These are phyloP conservation scores for Candida sphagnicola DNA, from an alignment of 805 yeast genomes.

Conservation along the genomic window DNA sequence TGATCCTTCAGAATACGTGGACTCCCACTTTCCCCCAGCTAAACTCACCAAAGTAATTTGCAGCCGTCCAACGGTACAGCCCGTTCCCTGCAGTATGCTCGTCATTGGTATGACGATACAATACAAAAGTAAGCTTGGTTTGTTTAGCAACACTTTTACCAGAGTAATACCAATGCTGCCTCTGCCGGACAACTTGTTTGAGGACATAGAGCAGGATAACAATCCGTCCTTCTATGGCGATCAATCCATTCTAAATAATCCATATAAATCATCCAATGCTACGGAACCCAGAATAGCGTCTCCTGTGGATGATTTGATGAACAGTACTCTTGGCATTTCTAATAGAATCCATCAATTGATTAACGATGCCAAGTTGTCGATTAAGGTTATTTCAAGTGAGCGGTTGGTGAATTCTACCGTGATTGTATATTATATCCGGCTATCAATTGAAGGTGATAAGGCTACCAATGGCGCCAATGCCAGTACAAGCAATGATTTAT, in stretches of 20 bases:
- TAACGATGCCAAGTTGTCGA: conserved; percentile 20
- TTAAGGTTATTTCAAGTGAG: conserved; percentile 34
- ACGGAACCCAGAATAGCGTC: background rate
- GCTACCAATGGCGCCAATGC: background rate
- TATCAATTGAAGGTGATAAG: conserved; percentile 12
- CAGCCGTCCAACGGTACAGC: too few relatives aligned
- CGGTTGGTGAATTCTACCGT: conserved; percentile 30
- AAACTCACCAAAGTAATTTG: too few relatives aligned
- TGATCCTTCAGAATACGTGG: too few relatives aligned
- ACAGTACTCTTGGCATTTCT: conserved; percentile 27
- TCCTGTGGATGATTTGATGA: conserved; percentile 18
- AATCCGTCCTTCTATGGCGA: conserved; percentile 41
- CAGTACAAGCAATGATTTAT: background rate
- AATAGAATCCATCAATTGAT: conserved; percentile 26
- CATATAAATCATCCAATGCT: conserved; percentile 15
- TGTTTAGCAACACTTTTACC: too few relatives aligned
- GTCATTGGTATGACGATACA: too few relatives aligned
- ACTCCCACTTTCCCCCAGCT: too few relatives aligned
- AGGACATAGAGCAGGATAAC: conserved; percentile 43
- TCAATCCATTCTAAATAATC: conserved; percentile 24
- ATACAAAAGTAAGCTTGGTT: too few relatives aligned
- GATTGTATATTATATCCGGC: conserved; percentile 35
- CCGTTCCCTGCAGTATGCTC: too few relatives aligned
- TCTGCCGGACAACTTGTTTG: conserved; percentile 17
- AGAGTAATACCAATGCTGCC: conserved; percentile 2